Conservation (phyloP, 495 filamentous ascomycete species). For the Evernia prunastri region DNA sequence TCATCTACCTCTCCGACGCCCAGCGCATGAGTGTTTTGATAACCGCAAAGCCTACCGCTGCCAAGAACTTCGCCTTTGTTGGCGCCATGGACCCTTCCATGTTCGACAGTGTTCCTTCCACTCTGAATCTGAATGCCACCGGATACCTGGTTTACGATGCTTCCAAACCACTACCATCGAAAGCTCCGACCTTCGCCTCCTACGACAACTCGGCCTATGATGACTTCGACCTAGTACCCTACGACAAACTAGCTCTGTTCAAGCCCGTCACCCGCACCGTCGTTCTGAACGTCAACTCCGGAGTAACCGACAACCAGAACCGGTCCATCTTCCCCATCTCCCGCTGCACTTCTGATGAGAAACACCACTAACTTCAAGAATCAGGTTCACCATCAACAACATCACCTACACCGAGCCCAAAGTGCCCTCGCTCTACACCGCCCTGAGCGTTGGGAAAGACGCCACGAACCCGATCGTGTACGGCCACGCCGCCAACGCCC, state of each 20-base stretch:
- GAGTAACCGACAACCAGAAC: slow-evolving; percentile 3
- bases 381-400: slow-evolving; percentile 42
- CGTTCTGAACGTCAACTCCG: slow-evolving; percentile 5
- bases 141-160: slow-evolving; percentile 7
- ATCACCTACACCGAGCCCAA: slow-evolving; percentile 50
- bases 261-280: neutral
- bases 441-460: slow-evolving; percentile 39
- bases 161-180: neutral
- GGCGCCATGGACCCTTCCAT: slow-evolving; percentile 50
- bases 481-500: slow-evolving; percentile 3
- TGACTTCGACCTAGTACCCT: slow-evolving; percentile 6
- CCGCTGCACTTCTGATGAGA: too few species aligned
- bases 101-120: slow-evolving; percentile 29
- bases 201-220: slow-evolving; percentile 1
- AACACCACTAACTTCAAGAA: neutral
- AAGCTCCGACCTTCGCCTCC: neutral
- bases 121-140: slow-evolving; percentile 3
- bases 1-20: slow-evolving; percentile 56
- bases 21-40: slow-evolving; percentile 62
- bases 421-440: slow-evolving; percentile 73
- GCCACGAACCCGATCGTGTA: slow-evolving; percentile 39
- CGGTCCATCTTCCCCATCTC: neutral
- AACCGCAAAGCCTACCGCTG: slow-evolving; percentile 44
- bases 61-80: slow-evolving; percentile 47
- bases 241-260: slow-evolving; percentile 3